Base-by-base conservation (phyloP, 164 flowering plant genomes). In the Euptelea pleiosperma region DNA sequence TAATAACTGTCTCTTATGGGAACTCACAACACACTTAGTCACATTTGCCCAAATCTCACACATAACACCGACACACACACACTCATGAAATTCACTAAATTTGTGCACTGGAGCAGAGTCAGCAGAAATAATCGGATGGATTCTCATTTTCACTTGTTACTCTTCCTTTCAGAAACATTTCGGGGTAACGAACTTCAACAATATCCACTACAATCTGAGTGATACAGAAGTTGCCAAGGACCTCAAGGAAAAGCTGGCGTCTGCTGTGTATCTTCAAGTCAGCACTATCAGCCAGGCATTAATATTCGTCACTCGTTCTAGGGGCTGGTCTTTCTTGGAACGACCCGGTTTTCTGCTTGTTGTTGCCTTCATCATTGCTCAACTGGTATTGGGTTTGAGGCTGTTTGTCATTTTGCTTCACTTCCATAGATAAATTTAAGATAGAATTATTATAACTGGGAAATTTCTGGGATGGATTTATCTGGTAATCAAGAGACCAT, bases 181-280 rank as follows among this genome's bases (percentile, higher is more conserved):
- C 53, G n/a, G 28, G 7, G 81, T 79, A 31, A 51, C 34, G 25
- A 51, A 57, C 67, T 68, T 78, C 50, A 66, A 69, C 63, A 43
- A 39, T 42, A 11, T 60, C 52, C 43, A 62, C 18, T 26, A 29
- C 14, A 52, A 70, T 28, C 44, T 56, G 46, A 15, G 49, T 1
- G 31, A 63, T 33, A 10, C 58, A 3, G 2, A 19, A 1, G 43
- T 42, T 8, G 9, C 57, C 8, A 51, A 43, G 11, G 28, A 8
- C 0, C 60, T 68, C 2, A 68, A 68, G 1, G 63, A 42, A 55
- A 58, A 16, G 68, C 16, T 83, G 41, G 78, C 77, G 19, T 76
- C 87, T 46, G 87, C 86, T 57, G 70, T 82, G 8, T 82, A 80
- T 58, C 87, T 85, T 48, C 91, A 85, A 85, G 81, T 85, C 16